Base-by-base conservation (phyloP, 768 basidiomycete genomes). In the Tulasnella sp. region DNA sequence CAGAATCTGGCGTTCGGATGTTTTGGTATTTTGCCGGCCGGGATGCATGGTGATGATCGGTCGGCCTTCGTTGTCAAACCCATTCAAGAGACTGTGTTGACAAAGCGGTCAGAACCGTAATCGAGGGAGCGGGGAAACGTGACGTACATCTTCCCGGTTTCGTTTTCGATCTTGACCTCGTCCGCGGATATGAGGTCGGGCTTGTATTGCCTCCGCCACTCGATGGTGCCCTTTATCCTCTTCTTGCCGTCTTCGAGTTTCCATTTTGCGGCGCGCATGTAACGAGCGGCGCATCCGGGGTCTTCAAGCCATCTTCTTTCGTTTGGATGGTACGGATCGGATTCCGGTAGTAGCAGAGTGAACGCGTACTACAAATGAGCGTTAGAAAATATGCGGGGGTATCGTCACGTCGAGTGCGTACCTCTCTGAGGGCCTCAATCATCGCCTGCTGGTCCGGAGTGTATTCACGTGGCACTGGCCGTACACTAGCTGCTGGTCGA, bases 21-120 rank as follows among this genome's bases (percentile, higher is more conserved):
- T 77, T 62, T 84, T 77, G 6, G 89, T 91, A 67, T 91, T 92
- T 67, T 93, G 87, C 59, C 80, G 75, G 25, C 87, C 88, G 0
- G 90, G 89, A 14, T 87, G 81, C 81, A 93, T 82, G 69, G 90
- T 91, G 12, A 93, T 71, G 40, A 92, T 83, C 0, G 90, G 89
- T n/a, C 90, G 74, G 4, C 86, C 87, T 56, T 90, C 86, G 50
- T 74, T 75, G 69, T 93, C 89, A 62, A 91, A 92, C 6, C 90
- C 89, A 54, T 80, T 87, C 43, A 91, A 69, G 45, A 91, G 76
- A 42, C 88, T 90, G 40, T 6, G 25, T 14, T 19, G 56, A 25
- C 21, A 32, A 17, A 59, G 37, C 19, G 23, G 19, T 19, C 12
- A 34, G 19, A 37, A 32, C 9, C 50, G 52, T 29, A 11, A 17